Evolutionary conservation across 176 grass and related monocot species (phyloP).

Genomic region (Musa acuminata): DNA sequence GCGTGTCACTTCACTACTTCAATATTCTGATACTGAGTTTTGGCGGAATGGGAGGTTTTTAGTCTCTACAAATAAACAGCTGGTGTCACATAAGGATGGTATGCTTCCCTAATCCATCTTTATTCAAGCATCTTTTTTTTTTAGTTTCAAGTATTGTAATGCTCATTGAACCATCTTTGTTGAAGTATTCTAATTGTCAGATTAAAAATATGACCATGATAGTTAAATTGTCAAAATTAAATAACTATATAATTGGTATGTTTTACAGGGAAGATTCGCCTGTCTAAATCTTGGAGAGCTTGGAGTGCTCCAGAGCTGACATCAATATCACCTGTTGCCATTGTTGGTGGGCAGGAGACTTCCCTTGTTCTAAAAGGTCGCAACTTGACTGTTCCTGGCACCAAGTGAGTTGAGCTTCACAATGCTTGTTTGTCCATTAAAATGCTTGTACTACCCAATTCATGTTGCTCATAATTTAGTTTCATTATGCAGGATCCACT

Average conservation of each 20-base stretch:
- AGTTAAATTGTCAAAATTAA: background rate
- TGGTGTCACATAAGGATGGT: slow-evolving; percentile 92
- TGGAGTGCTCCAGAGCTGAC: slow-evolving; percentile 96
- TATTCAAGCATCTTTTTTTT: background rate
- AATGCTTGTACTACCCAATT: background rate
- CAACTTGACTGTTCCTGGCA: slow-evolving; percentile 93
- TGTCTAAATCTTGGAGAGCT: slow-evolving; percentile 91
- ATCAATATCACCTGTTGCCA: slow-evolving; percentile 79
- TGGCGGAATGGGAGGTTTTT: slow-evolving; percentile 86
- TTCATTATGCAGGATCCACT: slow-evolving; percentile 58
- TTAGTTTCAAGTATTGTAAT: background rate
- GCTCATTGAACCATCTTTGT: background rate
- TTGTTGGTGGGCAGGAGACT: slow-evolving; percentile 71
- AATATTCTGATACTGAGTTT: slow-evolving; percentile 61
- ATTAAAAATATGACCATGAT: background rate
- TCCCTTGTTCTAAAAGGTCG: slow-evolving; percentile 78
- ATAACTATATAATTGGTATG: background rate
- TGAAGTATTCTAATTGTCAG: background rate
- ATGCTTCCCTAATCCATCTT: slow-evolving; percentile 13
- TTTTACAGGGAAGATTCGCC: slow-evolving; percentile 53
- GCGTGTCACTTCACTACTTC: slow-evolving; percentile 52
- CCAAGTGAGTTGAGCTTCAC: slow-evolving; percentile 51
- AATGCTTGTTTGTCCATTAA: background rate
- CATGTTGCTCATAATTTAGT: background rate
- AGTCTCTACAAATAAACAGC: slow-evolving; percentile 61